Base-by-base conservation (phyloP, 257 asterid species). In the Cordia subcordata region DNA sequence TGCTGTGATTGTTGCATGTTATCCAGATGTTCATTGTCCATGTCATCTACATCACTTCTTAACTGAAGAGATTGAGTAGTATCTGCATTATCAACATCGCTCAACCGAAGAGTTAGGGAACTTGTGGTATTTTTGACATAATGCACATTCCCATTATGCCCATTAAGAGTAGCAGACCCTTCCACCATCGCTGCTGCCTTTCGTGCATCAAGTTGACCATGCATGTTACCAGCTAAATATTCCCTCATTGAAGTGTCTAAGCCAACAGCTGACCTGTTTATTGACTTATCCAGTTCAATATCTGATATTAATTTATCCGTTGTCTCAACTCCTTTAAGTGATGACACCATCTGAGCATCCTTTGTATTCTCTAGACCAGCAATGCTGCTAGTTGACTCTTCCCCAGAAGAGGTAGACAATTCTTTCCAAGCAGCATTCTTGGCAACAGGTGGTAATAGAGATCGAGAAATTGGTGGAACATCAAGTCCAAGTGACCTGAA, bases 401-500 rank as follows among this genome's bases (percentile, higher is more conserved):
- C 95, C 61, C 75, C 85, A 64, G 94, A 79, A 64, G 87, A 82
- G 56, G 77, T 61, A 21, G 81, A 40, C 53, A 75, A 62, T 70
- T 74, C 87, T 68, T 77, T 85, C 13, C 46, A 68, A 40, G 66
- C 67, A 73, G 68, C 76, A 62, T 75, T 62, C 68, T 65, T 78
- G 57, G 81, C 67, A 71, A 65, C 79, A 63, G 62, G 32, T 46
- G 77, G 53, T 64, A 82, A 63, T 63, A 82, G 51, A 45, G 95
- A 84, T 57, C 58, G 82, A 67, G 92, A 75, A 65, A 86, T 70
- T 57, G 71, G 83, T 23, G 89, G 74, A 62, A 86, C 76, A 50
- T 86, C 85, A 61, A 88, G 83, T 72, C 99, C 96, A 69, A 92
- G 94, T 62, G 94, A 86, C 71, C 76, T 88, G 68, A 92, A 92